Base-by-base conservation (phyloP, 768 basidiomycete genomes). In the Hortiboletus campestris region DNA sequence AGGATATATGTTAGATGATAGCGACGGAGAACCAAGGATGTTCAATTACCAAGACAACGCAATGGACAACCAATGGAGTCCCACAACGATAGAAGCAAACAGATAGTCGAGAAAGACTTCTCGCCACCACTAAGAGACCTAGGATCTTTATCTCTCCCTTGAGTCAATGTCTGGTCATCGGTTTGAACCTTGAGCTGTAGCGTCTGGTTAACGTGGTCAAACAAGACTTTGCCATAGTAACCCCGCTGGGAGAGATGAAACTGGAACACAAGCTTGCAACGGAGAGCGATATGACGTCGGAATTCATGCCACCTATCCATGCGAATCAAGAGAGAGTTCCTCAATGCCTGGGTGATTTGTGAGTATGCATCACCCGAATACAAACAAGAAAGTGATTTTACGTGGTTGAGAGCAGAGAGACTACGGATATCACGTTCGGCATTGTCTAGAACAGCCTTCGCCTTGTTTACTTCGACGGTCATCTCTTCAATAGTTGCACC, bases 81-180 rank as follows among this genome's bases (percentile, higher is more conserved):
- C 97, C 97, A 99, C 43, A 99, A 78, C 5, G 97, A 87, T n/a
- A 98, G 76, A 45, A 99, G 76, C 49, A 99, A 72, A 62, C 94
- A 95, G 59, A 98, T 93, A 1, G 96, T 98, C 7, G 94, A 91
- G 74, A 97, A 99, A 8, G 92, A 95, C 72, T 97, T 96, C 71
- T 98, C 96, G 38, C 96, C 95, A 45, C 95, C 95, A 61, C 90
- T 92, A 17, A 95, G 78, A 31, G 89, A 88, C 36, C 85, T 85
- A 4, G 93, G 89, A 65, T 94, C 90, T 70, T 93, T 93, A 62
- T 92, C 89, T 34, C 80, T 77, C 4, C 76, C 80, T 69, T 87
- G 85, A 0, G 85, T 85, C 31, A 77, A 75, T 14, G 79, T 75
- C 63, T 87, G 84, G 61, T 94, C 91, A 51, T 94, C 91, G 10